A percentile compares a stretch with the other conserved stretches of the same genome.
phyloP scores from a whole-genome alignment of 345 rosid species.

The Rhodamnia argentea region DNA sequence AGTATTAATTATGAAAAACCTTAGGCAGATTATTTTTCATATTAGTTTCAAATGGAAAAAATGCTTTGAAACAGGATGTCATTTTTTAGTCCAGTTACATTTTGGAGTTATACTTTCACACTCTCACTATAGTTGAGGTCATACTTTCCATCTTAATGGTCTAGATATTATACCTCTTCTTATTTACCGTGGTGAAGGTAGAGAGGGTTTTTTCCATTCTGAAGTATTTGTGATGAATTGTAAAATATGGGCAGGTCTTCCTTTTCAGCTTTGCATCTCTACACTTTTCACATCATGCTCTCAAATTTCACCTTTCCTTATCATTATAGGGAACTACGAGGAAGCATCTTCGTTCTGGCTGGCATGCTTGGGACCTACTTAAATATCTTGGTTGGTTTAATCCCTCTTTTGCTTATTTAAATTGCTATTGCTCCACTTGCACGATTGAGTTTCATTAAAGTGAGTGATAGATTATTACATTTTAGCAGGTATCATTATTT shows the following conservation, averaged over 20 bases:
- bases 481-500: not conserved
- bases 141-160: not conserved
- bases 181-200: not conserved
- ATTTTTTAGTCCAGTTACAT: not conserved
- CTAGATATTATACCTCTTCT: not conserved
- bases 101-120: not conserved
- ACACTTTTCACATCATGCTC: not conserved
- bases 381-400: constrained; percentile 69
- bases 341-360: constrained; percentile 50
- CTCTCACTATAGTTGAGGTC: not conserved
- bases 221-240: not conserved
- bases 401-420: not conserved
- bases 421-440: not conserved
- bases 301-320: not conserved
- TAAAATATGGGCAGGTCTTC: not conserved
- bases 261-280: not conserved
- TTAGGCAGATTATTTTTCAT: not conserved
- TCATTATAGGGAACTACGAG: constrained; percentile 55
- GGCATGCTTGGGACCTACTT: constrained; percentile 89
- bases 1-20: not conserved
- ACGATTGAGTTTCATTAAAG: not conserved
- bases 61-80: not conserved
- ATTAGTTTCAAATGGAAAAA: not conserved
- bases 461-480: not conserved
- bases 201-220: not conserved